Evolutionary conservation across 2,329 filamentous ascomycete genomes (phyloP).

Genomic region (Leptosphaerulina australis): DNA sequence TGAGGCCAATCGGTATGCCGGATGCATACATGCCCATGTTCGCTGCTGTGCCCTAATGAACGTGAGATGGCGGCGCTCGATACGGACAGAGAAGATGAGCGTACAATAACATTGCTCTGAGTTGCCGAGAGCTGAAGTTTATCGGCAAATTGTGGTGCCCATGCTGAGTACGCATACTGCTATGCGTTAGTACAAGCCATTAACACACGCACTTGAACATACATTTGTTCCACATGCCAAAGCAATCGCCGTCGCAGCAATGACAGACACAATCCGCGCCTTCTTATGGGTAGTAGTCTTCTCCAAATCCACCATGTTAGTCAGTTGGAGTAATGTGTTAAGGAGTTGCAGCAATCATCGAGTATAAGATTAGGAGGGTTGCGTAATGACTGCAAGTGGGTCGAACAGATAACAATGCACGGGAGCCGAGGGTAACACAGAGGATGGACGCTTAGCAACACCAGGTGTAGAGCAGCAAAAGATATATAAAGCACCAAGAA

Average conservation of each 20-base stretch:
- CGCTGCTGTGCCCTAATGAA: constrained; percentile 63
- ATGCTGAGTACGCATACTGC: constrained; percentile 97
- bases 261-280: constrained; percentile 78
- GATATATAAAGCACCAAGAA: background rate
- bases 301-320: constrained; percentile 33
- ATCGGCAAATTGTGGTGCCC: constrained; percentile 94
- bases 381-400: constrained; percentile 21
- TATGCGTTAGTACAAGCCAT: constrained; percentile 31
- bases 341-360: constrained; percentile 17
- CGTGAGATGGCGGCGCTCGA: constrained; percentile 34
- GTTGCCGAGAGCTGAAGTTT: constrained; percentile 87
- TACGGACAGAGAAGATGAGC: constrained; percentile 30
- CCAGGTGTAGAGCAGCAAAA: background rate
- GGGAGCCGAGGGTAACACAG: constrained; percentile 4
- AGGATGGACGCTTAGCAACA: background rate
- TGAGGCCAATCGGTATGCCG: constrained; percentile 85
- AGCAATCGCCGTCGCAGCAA: constrained; percentile 82
- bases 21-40: constrained; percentile 93
- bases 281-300: constrained; percentile 57
- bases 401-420: constrained; percentile 19
- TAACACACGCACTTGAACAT: constrained; percentile 42
- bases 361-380: constrained; percentile 15
- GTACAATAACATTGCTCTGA: constrained; percentile 86
- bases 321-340: constrained; percentile 22
- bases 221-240: constrained; percentile 94